Evolutionary conservation across 495 filamentous ascomycete species (phyloP), one percentile per base, ranked within the genome.

Genomic region (Clavariopsis aquatica): DNA sequence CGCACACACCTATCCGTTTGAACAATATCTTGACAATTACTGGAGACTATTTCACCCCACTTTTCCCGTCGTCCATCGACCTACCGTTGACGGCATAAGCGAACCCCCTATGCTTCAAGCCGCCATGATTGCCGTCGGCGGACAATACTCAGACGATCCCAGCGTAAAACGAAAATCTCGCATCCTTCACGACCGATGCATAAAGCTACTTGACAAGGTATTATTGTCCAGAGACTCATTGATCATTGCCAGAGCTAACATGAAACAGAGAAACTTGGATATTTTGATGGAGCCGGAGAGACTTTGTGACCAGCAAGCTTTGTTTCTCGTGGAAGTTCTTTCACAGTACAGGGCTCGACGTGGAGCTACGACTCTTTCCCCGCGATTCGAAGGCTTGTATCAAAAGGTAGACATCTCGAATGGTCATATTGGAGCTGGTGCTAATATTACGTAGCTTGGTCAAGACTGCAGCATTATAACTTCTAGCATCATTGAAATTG

Each of bases 101-200:
- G 65, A 66, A 8, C 71, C 74, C 19, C 77, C 75, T 9, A 58
- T 80, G 45, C 71, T 80, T 23, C 71, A 64, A 9, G 74, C 74
- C n/a, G 72, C 75, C 2, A 76, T 80, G 72, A 69, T 80, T 38
- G 75, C 73, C 3, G 71, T 79, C 38, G 78, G 78, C 38, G 77
- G 74, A 27, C 77, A 78, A 52, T 75, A 69, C 54, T 68, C 73
- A 43, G 66, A 69, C 31, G 69, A 75, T 29, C 28, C 70, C n/a
- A 67, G 69, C 49, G 75, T 71, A 17, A 77, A 75, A 57, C 56
- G 69, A 28, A 71, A 77, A 53, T 72, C 77, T 13, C 64, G 74
- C 13, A 59, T 70, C 57, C 63, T 79, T 20, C 73, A 77, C 46
- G 75, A 77, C 56, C 62, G 63, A 34, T 78, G 75, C 57, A 47